phyloP scores from a whole-genome alignment of 371 early-diverging fungal species.

The Chytridiales sp. region DNA sequence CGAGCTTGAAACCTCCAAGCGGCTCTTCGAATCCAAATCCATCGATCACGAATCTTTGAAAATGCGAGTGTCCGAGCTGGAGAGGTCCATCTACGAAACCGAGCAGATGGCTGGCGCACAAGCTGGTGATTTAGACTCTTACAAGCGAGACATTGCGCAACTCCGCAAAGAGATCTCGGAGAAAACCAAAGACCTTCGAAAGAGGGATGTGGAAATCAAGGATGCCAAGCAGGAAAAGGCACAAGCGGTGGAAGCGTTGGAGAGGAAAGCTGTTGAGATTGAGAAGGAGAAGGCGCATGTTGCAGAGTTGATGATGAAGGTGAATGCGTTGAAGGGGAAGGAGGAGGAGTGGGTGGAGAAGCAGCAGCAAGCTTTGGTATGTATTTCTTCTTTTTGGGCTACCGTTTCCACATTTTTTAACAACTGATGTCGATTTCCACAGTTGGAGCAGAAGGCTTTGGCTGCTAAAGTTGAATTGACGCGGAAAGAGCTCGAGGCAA shows the following conservation, averaged over 20 bases:
- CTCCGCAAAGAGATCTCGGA: conserved; percentile 15
- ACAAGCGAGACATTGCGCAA: conserved; percentile 23
- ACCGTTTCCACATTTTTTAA: not conserved
- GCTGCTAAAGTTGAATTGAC: conserved; percentile 9
- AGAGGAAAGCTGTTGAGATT: not conserved
- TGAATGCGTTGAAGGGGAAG: conserved; percentile 17
- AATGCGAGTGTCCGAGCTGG: conserved; percentile 39
- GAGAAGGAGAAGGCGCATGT: conserved; percentile 16
- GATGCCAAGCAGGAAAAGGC: conserved; percentile 4
- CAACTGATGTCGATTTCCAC: too few species aligned
- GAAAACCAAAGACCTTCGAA: conserved; percentile 5
- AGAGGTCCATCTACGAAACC: conserved; percentile 38
- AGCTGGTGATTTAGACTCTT: conserved; percentile 18
- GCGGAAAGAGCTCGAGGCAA: conserved; percentile 5
- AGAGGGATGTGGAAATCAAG: conserved; percentile 7
- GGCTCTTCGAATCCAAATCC: conserved; percentile 45
- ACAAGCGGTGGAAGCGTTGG: conserved; percentile 1
- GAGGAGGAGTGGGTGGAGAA: conserved; percentile 17
- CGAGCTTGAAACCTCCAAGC: conserved; percentile 48
- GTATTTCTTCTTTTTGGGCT: conserved; percentile 5
- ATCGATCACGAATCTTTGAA: conserved; percentile 42
- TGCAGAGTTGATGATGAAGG: conserved; percentile 17
- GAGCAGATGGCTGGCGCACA: conserved; percentile 25
- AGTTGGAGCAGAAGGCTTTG: conserved; percentile 3
- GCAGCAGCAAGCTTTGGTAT: conserved; percentile 12